Conservation (phyloP, 305 asterid species). For the Lippia alba region DNA sequence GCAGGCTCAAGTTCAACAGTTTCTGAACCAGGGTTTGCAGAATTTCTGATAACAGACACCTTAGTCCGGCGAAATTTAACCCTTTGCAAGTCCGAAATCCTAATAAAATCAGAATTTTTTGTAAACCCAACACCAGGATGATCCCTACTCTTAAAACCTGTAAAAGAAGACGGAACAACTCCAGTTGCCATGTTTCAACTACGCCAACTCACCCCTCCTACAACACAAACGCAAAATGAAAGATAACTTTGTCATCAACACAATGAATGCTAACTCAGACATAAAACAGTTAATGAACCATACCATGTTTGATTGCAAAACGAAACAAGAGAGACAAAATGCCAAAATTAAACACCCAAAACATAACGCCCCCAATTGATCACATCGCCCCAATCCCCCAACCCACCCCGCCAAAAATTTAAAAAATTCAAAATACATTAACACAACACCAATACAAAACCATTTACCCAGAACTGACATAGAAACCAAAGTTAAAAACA, state of each 20-base stretch:
- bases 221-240: slow-evolving; percentile 25
- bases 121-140: slow-evolving; percentile 65
- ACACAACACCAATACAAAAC: slow-evolving; percentile 4
- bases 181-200: slow-evolving; percentile 52
- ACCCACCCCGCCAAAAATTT: no score
- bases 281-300: not conserved
- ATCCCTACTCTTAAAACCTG: slow-evolving; percentile 69
- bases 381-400: not conserved
- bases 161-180: slow-evolving; percentile 75
- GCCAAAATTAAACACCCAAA: not conserved
- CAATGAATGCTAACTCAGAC: not conserved
- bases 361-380: slow-evolving; percentile 1
- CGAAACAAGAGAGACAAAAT: slow-evolving; percentile 2
- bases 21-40: slow-evolving; percentile 68
- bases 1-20: slow-evolving; percentile 94
- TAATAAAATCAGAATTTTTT: slow-evolving; percentile 66
- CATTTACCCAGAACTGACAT: not conserved
- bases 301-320: not conserved
- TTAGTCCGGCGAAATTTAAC: slow-evolving; percentile 68
- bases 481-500: not conserved
- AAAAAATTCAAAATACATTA: not conserved
- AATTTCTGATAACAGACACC: slow-evolving; percentile 73
- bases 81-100: slow-evolving; percentile 71
- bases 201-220: slow-evolving; percentile 29
- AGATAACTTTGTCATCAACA: not conserved